Base-by-base conservation (phyloP, 2,329 filamentous ascomycete species). In the Verticillium longisporum region DNA sequence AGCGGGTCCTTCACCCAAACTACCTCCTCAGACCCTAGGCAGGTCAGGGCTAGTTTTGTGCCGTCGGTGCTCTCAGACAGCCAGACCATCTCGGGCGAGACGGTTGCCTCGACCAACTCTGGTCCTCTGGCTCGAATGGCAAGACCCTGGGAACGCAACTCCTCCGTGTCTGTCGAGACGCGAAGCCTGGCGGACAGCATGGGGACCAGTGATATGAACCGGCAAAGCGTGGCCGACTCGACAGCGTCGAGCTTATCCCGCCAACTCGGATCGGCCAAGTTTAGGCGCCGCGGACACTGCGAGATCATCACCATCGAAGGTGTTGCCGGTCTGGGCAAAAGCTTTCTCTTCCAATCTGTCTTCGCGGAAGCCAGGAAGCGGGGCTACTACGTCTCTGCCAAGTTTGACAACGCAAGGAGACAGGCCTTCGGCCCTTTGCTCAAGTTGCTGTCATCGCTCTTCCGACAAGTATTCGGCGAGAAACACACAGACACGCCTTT, bases 391-490 rank as follows among this genome's bases (percentile, higher is more conserved):
- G 84, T 85, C 6, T 87, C 84, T 36, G 83, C 86, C 50, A 88
- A 88, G 68, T 88, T 88, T 62, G 86, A 89, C 67, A 83, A 81
- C 0, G 82, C 85, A 0, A 78, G 83, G 65, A 81, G 81, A 66
- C 83, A 79, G 9, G 83, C 86, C 3, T 88, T 87, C 69, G 85
- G 85, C 1, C 86, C 86, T 4, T 72, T 88, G 45, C 77, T 88
- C 32, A 87, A 84, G 71, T 73, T 88, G n/a, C 72, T 88, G 13
- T 88, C 85, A 13, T 88, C 84, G 18, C 74, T 89, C 15, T 88
- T 88, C 71, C 85, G 85, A 67, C 86, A 89, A 69, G 83, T 88
- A 2, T 88, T 85, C 78, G 86, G 85, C 1, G 86, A 89, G 69
- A 80, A 81, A 45, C 85, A 88, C 66, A 88, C 86, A 0, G 83